Conservation (phyloP, 305 asterid species). For the Striga hermonthica region DNA sequence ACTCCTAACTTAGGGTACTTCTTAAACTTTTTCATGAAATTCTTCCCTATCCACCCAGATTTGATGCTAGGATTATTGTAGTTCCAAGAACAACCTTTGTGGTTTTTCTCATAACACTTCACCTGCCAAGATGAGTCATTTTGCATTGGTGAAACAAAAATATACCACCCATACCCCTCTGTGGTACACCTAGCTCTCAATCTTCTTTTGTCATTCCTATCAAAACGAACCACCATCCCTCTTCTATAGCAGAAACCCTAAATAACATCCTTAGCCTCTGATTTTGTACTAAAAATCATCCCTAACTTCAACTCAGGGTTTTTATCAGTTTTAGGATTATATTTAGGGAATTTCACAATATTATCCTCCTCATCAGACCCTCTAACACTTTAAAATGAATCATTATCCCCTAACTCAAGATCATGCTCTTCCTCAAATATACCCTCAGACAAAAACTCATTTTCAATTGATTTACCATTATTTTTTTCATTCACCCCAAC, state of each 20-base stretch:
- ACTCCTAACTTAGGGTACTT: background rate
- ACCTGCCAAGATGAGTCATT: background rate
- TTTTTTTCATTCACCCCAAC: background rate
- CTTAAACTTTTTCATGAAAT: conserved; percentile 5
- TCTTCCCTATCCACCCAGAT: conserved; percentile 1
- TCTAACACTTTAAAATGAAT: background rate
- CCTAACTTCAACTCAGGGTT: background rate
- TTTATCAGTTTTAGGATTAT: background rate
- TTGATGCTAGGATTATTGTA: background rate
- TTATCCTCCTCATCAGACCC: background rate
- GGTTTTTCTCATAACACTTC: background rate
- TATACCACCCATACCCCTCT: background rate
- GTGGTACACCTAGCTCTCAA: background rate
- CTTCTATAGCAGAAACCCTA: background rate
- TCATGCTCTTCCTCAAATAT: background rate
- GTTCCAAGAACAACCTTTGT: conserved; percentile 1
- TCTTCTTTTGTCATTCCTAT: background rate
- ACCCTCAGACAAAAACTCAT: too few species aligned
- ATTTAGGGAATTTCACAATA: background rate
- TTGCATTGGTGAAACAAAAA: background rate
- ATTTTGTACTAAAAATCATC: background rate
- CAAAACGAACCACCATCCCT: background rate
- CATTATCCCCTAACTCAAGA: background rate
- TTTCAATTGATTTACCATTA: background rate
- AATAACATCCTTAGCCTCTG: background rate